A percentile compares a stretch with the other conserved stretches of the same genome.
phyloP scores from a whole-genome alignment of 1,284 basidiomycete species.

The Gymnopus androsaceus region DNA sequence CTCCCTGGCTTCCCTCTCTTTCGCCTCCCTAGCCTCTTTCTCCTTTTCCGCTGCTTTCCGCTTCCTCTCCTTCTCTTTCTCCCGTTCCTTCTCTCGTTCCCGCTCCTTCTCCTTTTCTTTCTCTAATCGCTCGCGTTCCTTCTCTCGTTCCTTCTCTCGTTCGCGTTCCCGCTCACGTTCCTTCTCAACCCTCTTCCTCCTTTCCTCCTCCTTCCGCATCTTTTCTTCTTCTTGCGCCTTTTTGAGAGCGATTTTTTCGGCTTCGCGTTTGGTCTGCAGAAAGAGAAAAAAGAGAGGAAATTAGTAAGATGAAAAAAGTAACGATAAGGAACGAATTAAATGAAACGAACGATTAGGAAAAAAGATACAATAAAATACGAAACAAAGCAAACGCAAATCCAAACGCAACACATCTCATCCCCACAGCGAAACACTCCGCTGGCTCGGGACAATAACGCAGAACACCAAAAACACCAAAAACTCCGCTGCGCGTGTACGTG shows the following conservation, averaged over 20 bases:
- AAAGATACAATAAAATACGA: no score
- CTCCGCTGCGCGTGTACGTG: no score
- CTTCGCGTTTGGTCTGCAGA: no score
- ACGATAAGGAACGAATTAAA: no score
- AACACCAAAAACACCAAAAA: no score
- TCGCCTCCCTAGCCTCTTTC: slow-evolving; percentile 57
- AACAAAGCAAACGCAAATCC: no score
- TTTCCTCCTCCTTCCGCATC: slow-evolving; percentile 47
- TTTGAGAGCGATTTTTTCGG: not conserved
- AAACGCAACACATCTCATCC: no score
- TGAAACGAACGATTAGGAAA: no score
- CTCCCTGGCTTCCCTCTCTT: slow-evolving; percentile 62
- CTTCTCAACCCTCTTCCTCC: slow-evolving; percentile 30
- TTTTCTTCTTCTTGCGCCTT: slow-evolving; percentile 62
- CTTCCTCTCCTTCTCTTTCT: slow-evolving; percentile 69
- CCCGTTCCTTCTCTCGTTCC: slow-evolving; percentile 55
- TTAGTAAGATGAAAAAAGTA: no score
- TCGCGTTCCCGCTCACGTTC: slow-evolving; percentile 33
- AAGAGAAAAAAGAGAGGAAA: no score
- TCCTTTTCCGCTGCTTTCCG: slow-evolving; percentile 68
- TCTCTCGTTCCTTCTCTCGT: slow-evolving; percentile 21
- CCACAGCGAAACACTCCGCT: no score
- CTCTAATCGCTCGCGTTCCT: slow-evolving; percentile 15
- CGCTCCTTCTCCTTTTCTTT: slow-evolving; percentile 67
- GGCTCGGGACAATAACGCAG: no score